Evolutionary conservation across 2,329 filamentous ascomycete species (phyloP).

Genomic region (Fusarium sp.): DNA sequence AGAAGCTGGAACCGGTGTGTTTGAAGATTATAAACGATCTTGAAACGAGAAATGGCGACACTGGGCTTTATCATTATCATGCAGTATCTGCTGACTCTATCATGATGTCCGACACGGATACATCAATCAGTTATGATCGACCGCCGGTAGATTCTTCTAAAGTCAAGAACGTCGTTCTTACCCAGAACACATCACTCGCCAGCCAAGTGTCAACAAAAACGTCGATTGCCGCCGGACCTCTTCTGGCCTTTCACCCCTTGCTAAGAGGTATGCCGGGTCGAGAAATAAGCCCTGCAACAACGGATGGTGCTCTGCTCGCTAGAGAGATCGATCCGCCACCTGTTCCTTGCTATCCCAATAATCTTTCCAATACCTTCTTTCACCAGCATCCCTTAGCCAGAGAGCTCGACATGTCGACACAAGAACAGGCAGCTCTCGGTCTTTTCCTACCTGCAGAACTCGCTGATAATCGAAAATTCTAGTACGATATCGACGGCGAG

Average conservation of each 20-base stretch:
- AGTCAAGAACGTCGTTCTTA: slow-evolving; percentile 10
- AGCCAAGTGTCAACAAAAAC: not conserved
- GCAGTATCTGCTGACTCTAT: slow-evolving; percentile 18
- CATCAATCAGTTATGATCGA: slow-evolving; percentile 15
- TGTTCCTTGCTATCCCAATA: slow-evolving; percentile 49
- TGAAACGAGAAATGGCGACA: slow-evolving; percentile 10
- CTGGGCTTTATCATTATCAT: not conserved
- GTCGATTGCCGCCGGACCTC: not conserved
- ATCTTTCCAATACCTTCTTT: slow-evolving; percentile 51
- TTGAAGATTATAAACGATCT: slow-evolving; percentile 40
- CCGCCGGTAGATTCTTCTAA: slow-evolving; percentile 5
- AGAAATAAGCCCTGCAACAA: slow-evolving; percentile 53
- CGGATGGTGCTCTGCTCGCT: slow-evolving; percentile 51
- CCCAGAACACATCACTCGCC: slow-evolving; percentile 9
- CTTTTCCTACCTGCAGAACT: slow-evolving; percentile 50
- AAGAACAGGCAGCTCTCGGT: slow-evolving; percentile 48
- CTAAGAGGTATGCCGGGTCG: slow-evolving; percentile 53
- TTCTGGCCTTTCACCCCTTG: slow-evolving; percentile 55
- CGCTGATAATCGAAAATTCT: slow-evolving; percentile 49
- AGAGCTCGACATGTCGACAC: slow-evolving; percentile 44
- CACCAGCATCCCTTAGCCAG: slow-evolving; percentile 52
- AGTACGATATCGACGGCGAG: slow-evolving; percentile 54
- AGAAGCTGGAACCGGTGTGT: slow-evolving; percentile 50
- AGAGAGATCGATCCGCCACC: slow-evolving; percentile 46
- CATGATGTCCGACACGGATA: slow-evolving; percentile 14